phyloP scores from a whole-genome alignment of 129 eudicot species.

The Helichrysum umbraculigerum region DNA sequence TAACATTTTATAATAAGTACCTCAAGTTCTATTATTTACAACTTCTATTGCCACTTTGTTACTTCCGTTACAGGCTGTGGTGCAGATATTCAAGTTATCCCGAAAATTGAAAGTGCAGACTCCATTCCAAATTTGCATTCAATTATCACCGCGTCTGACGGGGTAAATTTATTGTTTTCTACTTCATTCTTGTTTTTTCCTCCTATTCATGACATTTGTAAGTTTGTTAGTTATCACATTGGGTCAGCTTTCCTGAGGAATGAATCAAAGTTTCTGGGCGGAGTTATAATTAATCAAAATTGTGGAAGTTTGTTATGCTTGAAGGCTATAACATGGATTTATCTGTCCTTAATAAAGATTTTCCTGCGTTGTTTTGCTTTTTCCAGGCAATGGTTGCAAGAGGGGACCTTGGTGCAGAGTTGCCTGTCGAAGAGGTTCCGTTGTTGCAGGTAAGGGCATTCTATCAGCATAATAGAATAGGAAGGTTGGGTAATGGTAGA shows the following conservation, averaged over 20 bases:
- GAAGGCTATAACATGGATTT: not conserved
- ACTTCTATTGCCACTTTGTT: conserved; percentile 22
- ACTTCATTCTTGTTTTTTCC: not conserved
- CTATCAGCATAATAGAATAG: not conserved
- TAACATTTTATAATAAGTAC: not conserved
- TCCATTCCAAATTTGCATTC: conserved; percentile 95
- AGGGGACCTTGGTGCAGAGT: conserved; percentile 98
- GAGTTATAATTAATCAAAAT: not conserved
- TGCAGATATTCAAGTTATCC: conserved; percentile 93
- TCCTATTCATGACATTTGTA: not conserved
- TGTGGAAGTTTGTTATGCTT: not conserved
- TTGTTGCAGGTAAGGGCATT: conserved; percentile 73
- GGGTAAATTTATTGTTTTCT: conserved; percentile 45
- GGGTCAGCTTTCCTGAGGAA: not conserved
- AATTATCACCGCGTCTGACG: conserved; percentile 93
- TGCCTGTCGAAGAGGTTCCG: conserved; percentile 97
- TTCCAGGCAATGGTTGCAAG: conserved; percentile 97
- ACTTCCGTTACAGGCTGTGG: conserved; percentile 61
- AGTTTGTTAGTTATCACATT: not conserved
- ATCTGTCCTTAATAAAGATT: not conserved
- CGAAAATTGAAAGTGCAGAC: conserved; percentile 96
- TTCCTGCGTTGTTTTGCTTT: conserved; percentile 2
- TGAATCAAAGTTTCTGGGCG: conserved; percentile 13
- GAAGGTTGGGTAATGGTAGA: not conserved
- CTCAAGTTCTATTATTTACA: conserved; percentile 8